phyloP scores from a whole-genome alignment of 2,329 filamentous ascomycete genomes.

The Fusarium chlamydosporum region DNA sequence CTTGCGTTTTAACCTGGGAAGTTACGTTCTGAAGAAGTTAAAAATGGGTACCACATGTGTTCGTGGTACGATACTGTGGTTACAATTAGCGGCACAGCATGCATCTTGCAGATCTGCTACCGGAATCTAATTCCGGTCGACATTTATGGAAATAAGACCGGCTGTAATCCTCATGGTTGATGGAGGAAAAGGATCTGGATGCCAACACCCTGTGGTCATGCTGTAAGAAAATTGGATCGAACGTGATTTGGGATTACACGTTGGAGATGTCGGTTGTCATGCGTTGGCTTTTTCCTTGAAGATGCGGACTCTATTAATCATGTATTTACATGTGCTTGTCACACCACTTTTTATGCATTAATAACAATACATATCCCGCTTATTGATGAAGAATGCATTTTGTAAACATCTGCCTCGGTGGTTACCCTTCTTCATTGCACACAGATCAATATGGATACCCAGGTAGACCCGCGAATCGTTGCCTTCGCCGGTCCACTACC shows the following conservation, averaged over 20 bases:
- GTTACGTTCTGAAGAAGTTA: neutral
- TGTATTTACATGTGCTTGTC: too few relatives aligned
- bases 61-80: neutral
- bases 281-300: too few relatives aligned
- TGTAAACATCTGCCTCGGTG: neutral
- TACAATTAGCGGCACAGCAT: neutral
- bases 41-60: neutral
- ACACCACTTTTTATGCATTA: too few relatives aligned
- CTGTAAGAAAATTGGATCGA: neutral
- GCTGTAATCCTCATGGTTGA: neutral
- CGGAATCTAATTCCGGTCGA: neutral
- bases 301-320: too few relatives aligned
- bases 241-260: neutral
- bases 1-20: neutral
- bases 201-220: neutral
- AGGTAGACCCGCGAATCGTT: neutral
- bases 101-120: neutral
- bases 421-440: accelerated
- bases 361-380: too few relatives aligned
- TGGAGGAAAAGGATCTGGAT: neutral
- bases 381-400: neutral
- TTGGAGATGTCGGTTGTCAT: too few relatives aligned
- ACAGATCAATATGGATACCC: neutral
- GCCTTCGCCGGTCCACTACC: conserved; percentile 18
- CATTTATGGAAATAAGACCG: neutral